Conservation (phyloP, 164 flowering plant species). For the Sedum album region DNA sequence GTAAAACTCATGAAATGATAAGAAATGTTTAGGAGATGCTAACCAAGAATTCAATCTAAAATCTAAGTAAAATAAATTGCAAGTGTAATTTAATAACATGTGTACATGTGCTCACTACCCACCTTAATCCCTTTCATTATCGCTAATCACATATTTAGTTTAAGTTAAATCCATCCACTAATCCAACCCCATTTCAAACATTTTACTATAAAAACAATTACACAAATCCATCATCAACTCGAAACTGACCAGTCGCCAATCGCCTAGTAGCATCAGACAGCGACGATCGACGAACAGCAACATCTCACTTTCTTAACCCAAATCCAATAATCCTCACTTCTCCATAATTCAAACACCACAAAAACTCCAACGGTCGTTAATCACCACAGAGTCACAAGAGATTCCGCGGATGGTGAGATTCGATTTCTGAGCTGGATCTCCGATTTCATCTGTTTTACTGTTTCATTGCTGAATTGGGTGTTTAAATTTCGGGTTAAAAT, state of each 20-base stretch:
- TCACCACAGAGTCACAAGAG: too few relatives aligned
- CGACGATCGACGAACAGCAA: background rate
- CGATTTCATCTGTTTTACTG: background rate
- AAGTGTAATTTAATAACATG: too few relatives aligned
- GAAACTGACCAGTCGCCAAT: background rate
- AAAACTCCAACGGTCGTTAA: conserved; percentile 14
- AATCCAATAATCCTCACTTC: background rate
- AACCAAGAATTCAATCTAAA: too few relatives aligned
- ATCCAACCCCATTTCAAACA: background rate
- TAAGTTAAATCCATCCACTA: background rate
- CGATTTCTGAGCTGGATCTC: background rate
- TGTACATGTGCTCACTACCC: background rate
- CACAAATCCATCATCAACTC: background rate
- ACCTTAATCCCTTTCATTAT: background rate
- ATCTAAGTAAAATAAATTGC: too few relatives aligned
- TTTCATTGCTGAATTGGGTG: conserved; percentile 3
- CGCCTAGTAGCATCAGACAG: background rate
- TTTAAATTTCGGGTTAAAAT: background rate
- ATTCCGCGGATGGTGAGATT: conserved; percentile 21
- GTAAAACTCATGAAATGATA: too few relatives aligned
- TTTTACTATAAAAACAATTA: background rate
- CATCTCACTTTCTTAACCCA: background rate
- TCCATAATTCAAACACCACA: background rate
- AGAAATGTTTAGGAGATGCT: too few relatives aligned
- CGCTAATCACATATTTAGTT: too few relatives aligned